Base-by-base conservation (phyloP, 768 basidiomycete species). In the Mycena kentingensis region DNA sequence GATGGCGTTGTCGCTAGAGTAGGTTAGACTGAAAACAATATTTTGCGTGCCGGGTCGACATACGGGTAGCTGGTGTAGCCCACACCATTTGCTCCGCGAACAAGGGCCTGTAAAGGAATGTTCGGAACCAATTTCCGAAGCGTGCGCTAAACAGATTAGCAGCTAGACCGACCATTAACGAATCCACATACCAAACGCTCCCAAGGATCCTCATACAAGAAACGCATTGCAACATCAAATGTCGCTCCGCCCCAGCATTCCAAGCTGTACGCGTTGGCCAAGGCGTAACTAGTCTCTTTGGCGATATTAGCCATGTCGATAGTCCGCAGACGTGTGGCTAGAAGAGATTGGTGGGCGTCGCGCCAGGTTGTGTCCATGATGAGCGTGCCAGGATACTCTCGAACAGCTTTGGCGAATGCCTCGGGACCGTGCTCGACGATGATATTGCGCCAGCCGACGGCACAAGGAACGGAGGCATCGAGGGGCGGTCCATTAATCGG, bases 361-460 rank as follows among this genome's bases (percentile, higher is more conserved):
- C 97, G 90, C 96, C 97, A 98, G 2, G 96, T 98, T 25, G 96
- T 98, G 73, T 99, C 92, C 93, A 94, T 93, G 72, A 97, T 95
- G 56, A 98, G 81, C 49, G 84, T 87, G 50, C 97, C 97, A 46
- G 92, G 91, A 73, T 99, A 98, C 57, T 87, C 89, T 62, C 97
- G 88, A 50, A 98, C 93, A 34, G 97, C 97, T 74, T 94, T 97
- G 45, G 97, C 97, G 66, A 99, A 99, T 2, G 91, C 97, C 70
- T 94, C 97, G 11, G 97, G 97, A 21, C 97, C 97, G 54, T 97
- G 81, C 70, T 98, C 93, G 60, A 97, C 89, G 69, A 99, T 97
- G 71, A 99, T 97, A 74, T 96, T 97, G 56, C 97, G 86, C 97
- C 97, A 99, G 51, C 97, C 97, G 22, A 81, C 75, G 58, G 86